Evolutionary conservation across 2,329 filamentous ascomycete species (phyloP).

Genomic region (Exserohilum rostratum): DNA sequence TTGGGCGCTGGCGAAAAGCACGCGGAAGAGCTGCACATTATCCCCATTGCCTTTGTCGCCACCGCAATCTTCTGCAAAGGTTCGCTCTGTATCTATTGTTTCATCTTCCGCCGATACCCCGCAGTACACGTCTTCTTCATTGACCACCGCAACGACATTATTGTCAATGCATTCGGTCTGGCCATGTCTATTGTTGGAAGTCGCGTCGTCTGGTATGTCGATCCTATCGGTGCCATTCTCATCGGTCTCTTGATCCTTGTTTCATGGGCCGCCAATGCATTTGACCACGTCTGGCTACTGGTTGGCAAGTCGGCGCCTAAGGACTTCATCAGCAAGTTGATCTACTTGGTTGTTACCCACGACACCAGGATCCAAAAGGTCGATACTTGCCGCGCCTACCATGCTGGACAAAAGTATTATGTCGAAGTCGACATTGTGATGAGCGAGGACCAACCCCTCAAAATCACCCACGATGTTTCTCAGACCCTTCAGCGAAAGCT

Average conservation of each 20-base stretch:
- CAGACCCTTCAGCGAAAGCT: slow-evolving; percentile 66
- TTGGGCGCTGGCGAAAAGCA: slow-evolving; percentile 55
- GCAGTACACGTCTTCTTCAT: slow-evolving; percentile 64
- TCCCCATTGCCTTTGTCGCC: slow-evolving; percentile 62
- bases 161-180: slow-evolving; percentile 62
- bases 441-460: slow-evolving; percentile 61
- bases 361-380: slow-evolving; percentile 62
- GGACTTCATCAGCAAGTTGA: slow-evolving; percentile 62
- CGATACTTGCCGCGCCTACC: slow-evolving; percentile 66
- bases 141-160: slow-evolving; percentile 64
- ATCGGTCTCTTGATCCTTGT: slow-evolving; percentile 67
- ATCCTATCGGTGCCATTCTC: slow-evolving; percentile 65
- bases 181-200: slow-evolving; percentile 63
- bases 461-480: slow-evolving; percentile 65
- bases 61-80: slow-evolving; percentile 58
- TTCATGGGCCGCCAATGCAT: slow-evolving; percentile 66
- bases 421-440: slow-evolving; percentile 69
- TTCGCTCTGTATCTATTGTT: slow-evolving; percentile 61
- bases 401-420: slow-evolving; percentile 66
- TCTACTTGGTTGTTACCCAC: slow-evolving; percentile 63
- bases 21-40: slow-evolving; percentile 56
- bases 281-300: slow-evolving; percentile 66
- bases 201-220: slow-evolving; percentile 63
- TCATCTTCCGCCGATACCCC: slow-evolving; percentile 60
- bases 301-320: slow-evolving; percentile 67